A percentile compares a stretch with the other conserved stretches of the same genome.
Conservation (phyloP, 2,329 filamentous ascomycete species). For the Fonsecaea erecta region DNA sequence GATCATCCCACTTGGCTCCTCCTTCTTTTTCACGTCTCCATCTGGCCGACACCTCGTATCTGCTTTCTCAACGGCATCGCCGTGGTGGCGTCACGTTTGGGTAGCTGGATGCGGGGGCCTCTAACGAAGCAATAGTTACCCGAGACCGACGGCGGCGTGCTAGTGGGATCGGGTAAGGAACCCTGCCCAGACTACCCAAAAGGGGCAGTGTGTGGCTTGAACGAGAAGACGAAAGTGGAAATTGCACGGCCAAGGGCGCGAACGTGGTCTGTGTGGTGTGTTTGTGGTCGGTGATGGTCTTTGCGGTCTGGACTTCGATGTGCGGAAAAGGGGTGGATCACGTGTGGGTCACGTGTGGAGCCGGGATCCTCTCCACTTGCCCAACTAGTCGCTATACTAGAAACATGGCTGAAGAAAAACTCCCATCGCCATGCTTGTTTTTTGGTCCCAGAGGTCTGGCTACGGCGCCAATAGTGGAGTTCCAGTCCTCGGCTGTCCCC, state of each 20-base stretch:
- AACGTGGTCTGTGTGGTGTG: neutral
- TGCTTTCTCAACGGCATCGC: constrained; percentile 2
- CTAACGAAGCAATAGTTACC: neutral
- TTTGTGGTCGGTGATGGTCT: too few relatives aligned
- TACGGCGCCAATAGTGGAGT: neutral
- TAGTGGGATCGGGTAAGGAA: neutral
- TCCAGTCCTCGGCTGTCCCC: neutral
- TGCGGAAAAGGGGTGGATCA: neutral
- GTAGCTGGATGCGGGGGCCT: constrained; percentile 11
- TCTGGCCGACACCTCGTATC: neutral
- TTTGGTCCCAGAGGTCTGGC: neutral
- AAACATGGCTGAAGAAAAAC: neutral
- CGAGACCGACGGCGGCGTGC: neutral
- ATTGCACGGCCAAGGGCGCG: neutral
- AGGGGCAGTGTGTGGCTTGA: neutral
- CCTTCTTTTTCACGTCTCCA: too few relatives aligned
- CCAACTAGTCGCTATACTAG: neutral
- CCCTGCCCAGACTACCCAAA: neutral
- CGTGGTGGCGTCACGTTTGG: constrained; percentile 10
- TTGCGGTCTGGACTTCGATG: neutral
- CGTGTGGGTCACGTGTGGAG: neutral
- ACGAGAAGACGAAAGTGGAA: constrained; percentile 6
- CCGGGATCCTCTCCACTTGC: neutral
- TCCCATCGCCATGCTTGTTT: neutral
- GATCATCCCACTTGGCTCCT: neutral